phyloP scores from a whole-genome alignment of 495 filamentous ascomycete genomes.

The Lasiosphaeriaceae sp. region DNA sequence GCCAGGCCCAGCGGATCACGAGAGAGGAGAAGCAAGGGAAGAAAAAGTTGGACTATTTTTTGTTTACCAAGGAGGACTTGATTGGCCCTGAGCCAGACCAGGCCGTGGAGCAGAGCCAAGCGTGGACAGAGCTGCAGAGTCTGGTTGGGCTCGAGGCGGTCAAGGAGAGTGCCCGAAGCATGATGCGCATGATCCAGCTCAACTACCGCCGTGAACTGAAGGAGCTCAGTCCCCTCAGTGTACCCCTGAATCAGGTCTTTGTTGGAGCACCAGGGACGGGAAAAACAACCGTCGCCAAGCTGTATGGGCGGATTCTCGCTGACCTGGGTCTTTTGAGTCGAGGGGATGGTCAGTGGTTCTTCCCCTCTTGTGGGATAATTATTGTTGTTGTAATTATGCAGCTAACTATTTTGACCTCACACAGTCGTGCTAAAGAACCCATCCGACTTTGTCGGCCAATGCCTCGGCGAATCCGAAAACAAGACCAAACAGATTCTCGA shows the following conservation, averaged over 20 bases:
- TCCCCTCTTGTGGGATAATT: background rate
- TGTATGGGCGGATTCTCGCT: constrained; percentile 64
- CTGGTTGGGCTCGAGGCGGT: constrained; percentile 60
- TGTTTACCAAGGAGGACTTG: constrained; percentile 56
- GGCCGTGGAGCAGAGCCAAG: constrained; percentile 42
- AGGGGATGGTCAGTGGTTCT: constrained; percentile 50
- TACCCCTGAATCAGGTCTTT: constrained; percentile 65
- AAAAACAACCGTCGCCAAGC: constrained; percentile 71
- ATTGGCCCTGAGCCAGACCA: constrained; percentile 62
- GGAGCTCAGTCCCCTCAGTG: constrained; percentile 52
- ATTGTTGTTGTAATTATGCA: too few species aligned
- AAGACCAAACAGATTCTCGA: constrained; percentile 69
- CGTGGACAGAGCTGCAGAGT: constrained; percentile 57
- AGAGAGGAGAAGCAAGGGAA: constrained; percentile 11
- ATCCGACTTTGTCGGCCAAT: constrained; percentile 64
- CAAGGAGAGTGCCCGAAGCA: constrained; percentile 53
- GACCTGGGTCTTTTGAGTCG: constrained; percentile 58
- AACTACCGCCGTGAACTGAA: constrained; percentile 63
- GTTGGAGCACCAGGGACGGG: constrained; percentile 69
- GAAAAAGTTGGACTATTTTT: constrained; percentile 41
- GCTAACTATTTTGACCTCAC: background rate
- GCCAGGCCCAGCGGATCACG: constrained; percentile 56
- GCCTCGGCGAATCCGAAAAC: constrained; percentile 62
- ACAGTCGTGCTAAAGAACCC: constrained; percentile 64
- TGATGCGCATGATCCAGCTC: constrained; percentile 55